Evolutionary conservation across 495 filamentous ascomycete species (phyloP).

Genomic region (Sordaria brevicollis): DNA sequence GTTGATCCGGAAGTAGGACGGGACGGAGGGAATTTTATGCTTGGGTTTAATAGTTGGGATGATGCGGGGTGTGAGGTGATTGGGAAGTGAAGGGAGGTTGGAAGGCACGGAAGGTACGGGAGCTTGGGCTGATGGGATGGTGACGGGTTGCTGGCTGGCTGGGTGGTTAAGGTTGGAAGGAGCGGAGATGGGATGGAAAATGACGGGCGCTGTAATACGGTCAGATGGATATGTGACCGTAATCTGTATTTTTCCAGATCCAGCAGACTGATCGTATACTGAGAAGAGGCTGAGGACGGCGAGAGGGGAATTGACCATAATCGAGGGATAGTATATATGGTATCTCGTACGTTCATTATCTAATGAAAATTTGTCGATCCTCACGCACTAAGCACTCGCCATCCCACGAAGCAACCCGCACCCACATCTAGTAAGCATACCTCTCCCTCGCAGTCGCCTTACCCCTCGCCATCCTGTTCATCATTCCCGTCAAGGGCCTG

Average conservation of each 20-base stretch:
- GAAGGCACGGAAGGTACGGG: neutral
- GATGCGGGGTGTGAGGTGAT: neutral
- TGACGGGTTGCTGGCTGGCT: neutral
- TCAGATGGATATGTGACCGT: neutral
- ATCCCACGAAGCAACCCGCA: neutral
- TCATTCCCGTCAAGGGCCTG: neutral
- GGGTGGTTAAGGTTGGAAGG: neutral
- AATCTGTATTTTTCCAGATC: too few species aligned
- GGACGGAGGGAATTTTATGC: neutral
- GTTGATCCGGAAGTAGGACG: neutral
- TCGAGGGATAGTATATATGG: too few species aligned
- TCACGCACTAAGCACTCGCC: neutral
- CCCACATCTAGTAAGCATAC: neutral
- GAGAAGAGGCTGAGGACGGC: too few species aligned
- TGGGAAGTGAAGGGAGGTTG: neutral
- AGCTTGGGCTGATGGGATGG: neutral
- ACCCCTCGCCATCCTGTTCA: neutral
- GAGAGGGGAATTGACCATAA: too few species aligned
- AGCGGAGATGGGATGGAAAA: neutral
- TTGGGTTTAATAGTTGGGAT: neutral
- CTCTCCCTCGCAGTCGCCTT: neutral
- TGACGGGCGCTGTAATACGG: neutral
- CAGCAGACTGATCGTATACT: too few species aligned
- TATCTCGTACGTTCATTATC: too few species aligned
- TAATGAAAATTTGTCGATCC: too few species aligned